phyloP scores from a whole-genome alignment of 192 early-diverging fungal genomes.

The Chytriomyces sp. region DNA sequence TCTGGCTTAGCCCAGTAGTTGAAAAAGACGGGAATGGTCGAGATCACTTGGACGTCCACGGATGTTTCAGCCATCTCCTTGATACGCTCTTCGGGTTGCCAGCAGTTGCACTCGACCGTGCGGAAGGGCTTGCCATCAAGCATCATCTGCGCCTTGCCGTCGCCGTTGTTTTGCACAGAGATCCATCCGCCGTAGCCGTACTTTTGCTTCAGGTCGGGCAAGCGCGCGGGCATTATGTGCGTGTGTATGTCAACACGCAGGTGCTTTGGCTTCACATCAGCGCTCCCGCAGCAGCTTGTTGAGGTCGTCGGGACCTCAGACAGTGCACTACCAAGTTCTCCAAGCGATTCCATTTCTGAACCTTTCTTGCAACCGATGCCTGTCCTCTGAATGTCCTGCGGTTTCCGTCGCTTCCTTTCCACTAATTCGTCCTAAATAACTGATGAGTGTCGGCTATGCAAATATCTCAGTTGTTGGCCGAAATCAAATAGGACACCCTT shows the following conservation, averaged over 20 bases:
- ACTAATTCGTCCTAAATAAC: no score
- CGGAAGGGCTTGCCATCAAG: slow-evolving; percentile 71
- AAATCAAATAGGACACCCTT: no score
- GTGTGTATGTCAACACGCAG: slow-evolving; percentile 46
- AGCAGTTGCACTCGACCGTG: slow-evolving; percentile 71
- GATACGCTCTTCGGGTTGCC: slow-evolving; percentile 62
- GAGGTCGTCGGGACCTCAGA: no score
- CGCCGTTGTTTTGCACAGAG: slow-evolving; percentile 24
- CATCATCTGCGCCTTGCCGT: slow-evolving; percentile 63
- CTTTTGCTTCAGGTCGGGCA: slow-evolving; percentile 63
- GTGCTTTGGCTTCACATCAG: neutral
- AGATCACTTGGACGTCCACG: slow-evolving; percentile 65
- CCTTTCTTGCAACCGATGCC: no score
- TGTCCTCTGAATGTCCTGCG: no score
- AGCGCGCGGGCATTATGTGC: slow-evolving; percentile 64
- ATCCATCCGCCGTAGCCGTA: slow-evolving; percentile 56
- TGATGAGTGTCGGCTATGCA: no score
- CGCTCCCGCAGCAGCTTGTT: neutral
- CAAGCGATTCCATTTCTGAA: no score
- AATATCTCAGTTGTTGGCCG: no score
- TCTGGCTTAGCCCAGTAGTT: slow-evolving; percentile 47
- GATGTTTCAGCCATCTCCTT: slow-evolving; percentile 53
- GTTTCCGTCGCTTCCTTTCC: no score
- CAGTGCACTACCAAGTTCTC: no score
- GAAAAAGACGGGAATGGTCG: slow-evolving; percentile 73